These are phyloP conservation scores for Xylaria sp. DNA, from an alignment of 2,329 filamentous ascomycete species.

Conservation along the genomic window DNA sequence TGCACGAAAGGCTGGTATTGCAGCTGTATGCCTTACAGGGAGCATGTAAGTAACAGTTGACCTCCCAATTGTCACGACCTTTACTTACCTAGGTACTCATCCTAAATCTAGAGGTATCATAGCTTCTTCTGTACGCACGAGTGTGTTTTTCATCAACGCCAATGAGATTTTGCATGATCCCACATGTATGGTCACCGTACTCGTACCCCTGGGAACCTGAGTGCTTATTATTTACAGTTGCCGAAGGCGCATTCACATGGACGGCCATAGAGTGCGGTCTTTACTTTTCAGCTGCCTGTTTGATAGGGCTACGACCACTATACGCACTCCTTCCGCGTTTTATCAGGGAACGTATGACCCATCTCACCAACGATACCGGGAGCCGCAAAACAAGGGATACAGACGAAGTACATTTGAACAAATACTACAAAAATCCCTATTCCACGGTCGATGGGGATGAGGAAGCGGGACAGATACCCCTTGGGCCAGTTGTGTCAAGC, in stretches of 20 bases:
- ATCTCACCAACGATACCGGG: no score
- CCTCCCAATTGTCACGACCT: not conserved
- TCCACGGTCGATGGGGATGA: no score
- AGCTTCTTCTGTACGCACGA: not conserved
- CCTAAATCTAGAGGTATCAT: not conserved
- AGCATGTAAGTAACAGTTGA: not conserved
- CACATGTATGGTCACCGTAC: not conserved
- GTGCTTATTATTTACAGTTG: not conserved
- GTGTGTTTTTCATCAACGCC: not conserved
- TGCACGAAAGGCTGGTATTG: not conserved
- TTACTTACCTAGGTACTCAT: no score
- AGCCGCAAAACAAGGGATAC: no score
- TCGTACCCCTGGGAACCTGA: not conserved
- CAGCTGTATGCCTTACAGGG: not conserved
- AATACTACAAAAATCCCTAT: no score
- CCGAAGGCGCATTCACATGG: not conserved
- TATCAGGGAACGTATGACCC: no score
- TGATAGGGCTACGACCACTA: not conserved
- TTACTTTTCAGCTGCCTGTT: conserved; percentile 1
- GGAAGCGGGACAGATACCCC: no score
- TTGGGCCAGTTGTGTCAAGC: no score
- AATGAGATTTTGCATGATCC: not conserved
- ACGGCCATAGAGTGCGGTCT: not conserved
- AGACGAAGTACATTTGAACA: no score
- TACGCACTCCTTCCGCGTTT: not conserved